Percentiles rank a stretch among this genome's conserved stretches.
phyloP scores from a whole-genome alignment of 1,284 basidiomycete genomes.

The Phylloporus gajari region DNA sequence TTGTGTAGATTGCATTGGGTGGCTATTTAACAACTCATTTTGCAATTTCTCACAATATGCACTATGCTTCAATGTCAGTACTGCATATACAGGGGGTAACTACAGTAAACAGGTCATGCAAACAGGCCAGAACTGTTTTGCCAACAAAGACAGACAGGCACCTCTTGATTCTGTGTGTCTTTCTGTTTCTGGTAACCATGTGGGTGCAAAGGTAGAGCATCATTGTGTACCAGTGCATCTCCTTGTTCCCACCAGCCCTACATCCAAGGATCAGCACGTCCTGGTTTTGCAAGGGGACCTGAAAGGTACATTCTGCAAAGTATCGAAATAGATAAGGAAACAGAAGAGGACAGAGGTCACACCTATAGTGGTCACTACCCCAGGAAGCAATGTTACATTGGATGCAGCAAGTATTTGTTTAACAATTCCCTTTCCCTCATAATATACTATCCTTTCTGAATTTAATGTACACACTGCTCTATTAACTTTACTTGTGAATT shows the following conservation, averaged over 20 bases:
- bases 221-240: neutral
- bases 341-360: neutral
- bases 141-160: neutral
- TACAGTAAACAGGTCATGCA: neutral
- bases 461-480: too few species aligned
- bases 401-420: neutral
- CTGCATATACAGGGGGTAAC: neutral
- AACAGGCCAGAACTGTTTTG: neutral
- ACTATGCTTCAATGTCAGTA: neutral
- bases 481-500: too few species aligned
- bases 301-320: neutral
- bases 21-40: neutral
- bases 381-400: neutral
- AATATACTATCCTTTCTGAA: neutral
- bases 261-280: neutral
- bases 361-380: neutral
- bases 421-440: neutral
- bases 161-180: neutral
- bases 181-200: neutral
- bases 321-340: neutral
- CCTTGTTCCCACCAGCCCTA: neutral
- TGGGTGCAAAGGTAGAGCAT: neutral
- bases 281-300: neutral
- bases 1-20: neutral
- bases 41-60: neutral